These are phyloP conservation scores for Astrephomene gubernaculifera DNA, from an alignment of 139 green algal genomes.

Conservation along the genomic window DNA sequence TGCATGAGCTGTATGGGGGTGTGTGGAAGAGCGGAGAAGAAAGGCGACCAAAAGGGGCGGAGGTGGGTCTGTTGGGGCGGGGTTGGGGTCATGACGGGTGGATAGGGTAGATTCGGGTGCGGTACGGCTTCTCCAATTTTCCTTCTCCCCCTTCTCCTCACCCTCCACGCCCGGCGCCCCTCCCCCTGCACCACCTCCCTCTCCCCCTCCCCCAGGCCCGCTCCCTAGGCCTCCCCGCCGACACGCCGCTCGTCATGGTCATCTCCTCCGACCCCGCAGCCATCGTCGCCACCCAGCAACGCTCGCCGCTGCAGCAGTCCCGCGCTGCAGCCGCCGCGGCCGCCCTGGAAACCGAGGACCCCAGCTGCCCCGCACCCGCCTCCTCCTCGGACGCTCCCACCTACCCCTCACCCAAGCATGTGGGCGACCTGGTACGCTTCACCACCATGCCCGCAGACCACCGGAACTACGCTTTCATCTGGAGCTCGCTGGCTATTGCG, in stretches of 20 bases:
- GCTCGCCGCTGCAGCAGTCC: slow-evolving; percentile 13
- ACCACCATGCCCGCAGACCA: slow-evolving; percentile 57
- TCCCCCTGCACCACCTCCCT: not conserved
- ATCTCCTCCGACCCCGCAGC: slow-evolving; percentile 34
- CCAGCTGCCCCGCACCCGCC: too few species aligned
- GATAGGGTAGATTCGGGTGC: too few species aligned
- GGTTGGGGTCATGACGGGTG: too few species aligned
- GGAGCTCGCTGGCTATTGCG: slow-evolving; percentile 44
- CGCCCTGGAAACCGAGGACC: not conserved
- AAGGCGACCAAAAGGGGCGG: too few species aligned
- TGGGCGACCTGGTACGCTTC: slow-evolving; percentile 70
- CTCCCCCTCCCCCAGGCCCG: slow-evolving; percentile 36
- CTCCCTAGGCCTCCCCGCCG: slow-evolving; percentile 55
- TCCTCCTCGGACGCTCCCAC: slow-evolving; percentile 7
- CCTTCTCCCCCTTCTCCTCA: too few species aligned
- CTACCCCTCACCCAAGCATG: slow-evolving; percentile 69
- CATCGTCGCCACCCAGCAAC: not conserved
- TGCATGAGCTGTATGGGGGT: too few species aligned
- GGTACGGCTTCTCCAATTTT: too few species aligned
- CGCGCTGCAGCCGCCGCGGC: not conserved
- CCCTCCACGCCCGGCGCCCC: not conserved
- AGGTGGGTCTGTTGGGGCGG: too few species aligned
- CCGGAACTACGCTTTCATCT: slow-evolving; percentile 50
- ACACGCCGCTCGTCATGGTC: slow-evolving; percentile 70
- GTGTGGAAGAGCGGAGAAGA: too few species aligned